Evolutionary conservation across 768 basidiomycete species (phyloP), one percentile per base, ranked within the genome.

Genomic region (Panellus pusillus): DNA sequence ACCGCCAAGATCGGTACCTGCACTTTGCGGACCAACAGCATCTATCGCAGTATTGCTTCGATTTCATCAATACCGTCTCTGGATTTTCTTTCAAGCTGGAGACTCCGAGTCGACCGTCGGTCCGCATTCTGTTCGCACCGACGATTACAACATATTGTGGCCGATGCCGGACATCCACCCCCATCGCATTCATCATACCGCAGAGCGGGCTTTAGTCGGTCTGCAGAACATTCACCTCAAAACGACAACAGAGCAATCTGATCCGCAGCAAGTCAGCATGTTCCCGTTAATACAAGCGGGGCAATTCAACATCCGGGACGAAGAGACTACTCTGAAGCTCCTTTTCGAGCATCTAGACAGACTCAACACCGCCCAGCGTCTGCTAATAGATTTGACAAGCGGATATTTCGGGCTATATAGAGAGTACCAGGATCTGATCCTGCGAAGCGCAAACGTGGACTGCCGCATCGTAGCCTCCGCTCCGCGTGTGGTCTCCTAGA

Each of bases 1-100:
- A 98, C 62, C 84, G 97, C 15, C 93, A 97, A 72, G 97, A 99
- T 68, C 89, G 97, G 19, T 98, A 98, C 67, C 69, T 98, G 9
- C 82, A 84, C 51, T 87, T 99, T 66, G 66, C 66, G 0, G 69
- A 62, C 4, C 84, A 93, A 54, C 73, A 79, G 1, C 64, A 65
- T 1, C 71, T 98, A 4, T 83, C 93, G 1, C 80, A 89, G 47
- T 98, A 98, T 66, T 93, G 95, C 61, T 79, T 82, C 57, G 81
- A 85, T 24, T 93, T 96, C 64, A 73, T 96, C 43, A 73, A 79
- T 45, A 76, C 80, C 1, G 79, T 87, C 47, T 80, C 86, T 0
- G 70, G 75, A 1, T 92, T 91, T 67, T 94, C 94, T 0, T 98
- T 87, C 65, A 72, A 64, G 36, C 63, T 87, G 31, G 65, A 74